Evolutionary conservation across 306 rosid species (phyloP), one percentile per base, ranked within the genome.

Genomic region (Boehmeria nivea): DNA sequence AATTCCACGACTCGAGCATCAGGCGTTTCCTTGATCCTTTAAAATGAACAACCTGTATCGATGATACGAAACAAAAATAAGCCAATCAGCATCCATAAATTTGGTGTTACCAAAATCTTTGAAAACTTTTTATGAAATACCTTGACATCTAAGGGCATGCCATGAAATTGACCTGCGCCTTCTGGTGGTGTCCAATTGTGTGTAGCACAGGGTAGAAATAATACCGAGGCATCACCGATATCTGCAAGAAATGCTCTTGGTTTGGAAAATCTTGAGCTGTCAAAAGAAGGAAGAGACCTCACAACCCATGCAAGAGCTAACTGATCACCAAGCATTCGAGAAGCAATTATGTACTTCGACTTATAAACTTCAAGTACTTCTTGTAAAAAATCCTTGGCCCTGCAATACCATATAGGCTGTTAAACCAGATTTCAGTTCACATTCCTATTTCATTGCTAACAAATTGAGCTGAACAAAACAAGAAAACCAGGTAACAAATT

Each of bases 151-250:
- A 91, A 75, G 28, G 98, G 89, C 89, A 91, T 78, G 78, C 96
- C 96, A 58, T 80, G 98, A 74, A 91, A 91, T 78, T 87, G 96
- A 49, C 98, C 96, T 39, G 96, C 93, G 56, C 98, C 96, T 74
- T 91, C 98, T 8, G 96, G 98, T 0, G 95, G 96, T n/a, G 98
- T 91, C 96, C 96, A 91, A 54, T 91, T 87, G 78, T 87, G 83
- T 33, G 73, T 25, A 20, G 82, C 64, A 68, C 95, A 91, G 3
- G 98, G 95, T 69, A 84, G 72, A 75, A 91, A 91, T 51, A 91
- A 66, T 31, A 91, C 69, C 0, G 82, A 75, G 38, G 89, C 63
- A 44, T 80, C 87, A 3, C 69, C 77, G 51, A 87, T 61, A 54
- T 87, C 78, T 65, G 86, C 93, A 33, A 77, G 37, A 69, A 87